These are phyloP conservation scores for Celoporthe dispersa DNA, from an alignment of 2,329 filamentous ascomycete species.

Conservation along the genomic window DNA sequence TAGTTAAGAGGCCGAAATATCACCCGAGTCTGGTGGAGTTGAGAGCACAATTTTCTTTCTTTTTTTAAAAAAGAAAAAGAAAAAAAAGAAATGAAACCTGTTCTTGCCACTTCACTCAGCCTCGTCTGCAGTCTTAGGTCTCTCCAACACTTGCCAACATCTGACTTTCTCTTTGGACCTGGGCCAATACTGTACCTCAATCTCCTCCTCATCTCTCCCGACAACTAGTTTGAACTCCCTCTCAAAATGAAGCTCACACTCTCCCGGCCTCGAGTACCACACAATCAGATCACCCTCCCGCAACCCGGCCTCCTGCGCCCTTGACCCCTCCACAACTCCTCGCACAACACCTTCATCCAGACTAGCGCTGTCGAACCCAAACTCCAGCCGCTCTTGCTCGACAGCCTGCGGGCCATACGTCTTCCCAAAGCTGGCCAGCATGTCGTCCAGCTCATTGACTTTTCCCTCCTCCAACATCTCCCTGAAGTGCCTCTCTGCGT, in stretches of 20 bases:
- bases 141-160: conserved; percentile 31
- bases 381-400: conserved; percentile 33
- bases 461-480: conserved; percentile 17
- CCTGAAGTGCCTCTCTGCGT: conserved; percentile 12
- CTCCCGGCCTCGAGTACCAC: conserved; percentile 30
- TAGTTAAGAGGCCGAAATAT: neutral
- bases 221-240: conserved; percentile 30
- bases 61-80: no score
- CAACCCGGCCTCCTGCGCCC: conserved; percentile 34
- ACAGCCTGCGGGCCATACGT: conserved; percentile 28
- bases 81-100: neutral
- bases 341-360: conserved; percentile 31
- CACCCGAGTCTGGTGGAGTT: neutral
- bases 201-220: conserved; percentile 27
- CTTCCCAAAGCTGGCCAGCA: conserved; percentile 29
- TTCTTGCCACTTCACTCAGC: neutral
- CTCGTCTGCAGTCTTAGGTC: neutral
- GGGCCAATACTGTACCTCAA: conserved; percentile 31
- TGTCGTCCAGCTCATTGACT: conserved; percentile 27
- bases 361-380: conserved; percentile 33
- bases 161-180: conserved; percentile 30
- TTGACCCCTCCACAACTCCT: conserved; percentile 30
- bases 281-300: conserved; percentile 33
- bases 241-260: conserved; percentile 33
- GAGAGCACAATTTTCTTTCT: neutral